A percentile compares a stretch with the other conserved stretches of the same genome.
These are phyloP conservation scores for Xylaria acuta DNA, from an alignment of 495 filamentous ascomycete species.

Conservation along the genomic window DNA sequence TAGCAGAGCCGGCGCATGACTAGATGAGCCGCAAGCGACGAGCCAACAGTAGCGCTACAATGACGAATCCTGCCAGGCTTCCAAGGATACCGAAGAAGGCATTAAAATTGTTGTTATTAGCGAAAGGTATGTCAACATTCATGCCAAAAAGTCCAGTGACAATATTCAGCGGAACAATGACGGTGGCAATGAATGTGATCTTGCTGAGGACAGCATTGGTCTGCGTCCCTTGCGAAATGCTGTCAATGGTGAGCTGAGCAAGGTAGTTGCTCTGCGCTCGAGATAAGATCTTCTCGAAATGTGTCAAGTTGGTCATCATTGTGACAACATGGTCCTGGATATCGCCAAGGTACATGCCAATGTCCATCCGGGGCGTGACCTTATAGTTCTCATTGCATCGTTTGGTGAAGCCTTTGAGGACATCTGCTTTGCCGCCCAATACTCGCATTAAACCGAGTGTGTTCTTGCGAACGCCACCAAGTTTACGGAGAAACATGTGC, in stretches of 20 bases:
- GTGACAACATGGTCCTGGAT: slow-evolving; percentile 99
- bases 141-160: slow-evolving; percentile 96
- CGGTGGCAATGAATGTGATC: slow-evolving; percentile 92
- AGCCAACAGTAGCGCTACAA: slow-evolving; percentile 52
- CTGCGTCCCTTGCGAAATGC: slow-evolving; percentile 77
- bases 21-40: slow-evolving; percentile 35
- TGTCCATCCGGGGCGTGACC: slow-evolving; percentile 91
- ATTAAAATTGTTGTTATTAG: slow-evolving; percentile 55
- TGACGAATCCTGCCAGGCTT: slow-evolving; percentile 64
- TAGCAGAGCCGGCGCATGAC: not conserved
- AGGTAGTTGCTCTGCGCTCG: slow-evolving; percentile 96
- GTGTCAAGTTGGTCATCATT: slow-evolving; percentile 94
- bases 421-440: slow-evolving; percentile 94
- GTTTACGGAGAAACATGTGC: slow-evolving; percentile 80
- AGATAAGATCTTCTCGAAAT: slow-evolving; percentile 97
- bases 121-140: slow-evolving; percentile 88
- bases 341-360: slow-evolving; percentile 93
- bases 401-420: slow-evolving; percentile 96
- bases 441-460: slow-evolving; percentile 93
- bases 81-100: slow-evolving; percentile 87
- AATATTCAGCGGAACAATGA: slow-evolving; percentile 95
- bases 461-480: slow-evolving; percentile 89
- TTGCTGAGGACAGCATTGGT: slow-evolving; percentile 88
- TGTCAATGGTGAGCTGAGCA: slow-evolving; percentile 91
- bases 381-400: slow-evolving; percentile 97